phyloP scores from a whole-genome alignment of 2,329 filamentous ascomycete genomes.

The Verticillium klebahnii region DNA sequence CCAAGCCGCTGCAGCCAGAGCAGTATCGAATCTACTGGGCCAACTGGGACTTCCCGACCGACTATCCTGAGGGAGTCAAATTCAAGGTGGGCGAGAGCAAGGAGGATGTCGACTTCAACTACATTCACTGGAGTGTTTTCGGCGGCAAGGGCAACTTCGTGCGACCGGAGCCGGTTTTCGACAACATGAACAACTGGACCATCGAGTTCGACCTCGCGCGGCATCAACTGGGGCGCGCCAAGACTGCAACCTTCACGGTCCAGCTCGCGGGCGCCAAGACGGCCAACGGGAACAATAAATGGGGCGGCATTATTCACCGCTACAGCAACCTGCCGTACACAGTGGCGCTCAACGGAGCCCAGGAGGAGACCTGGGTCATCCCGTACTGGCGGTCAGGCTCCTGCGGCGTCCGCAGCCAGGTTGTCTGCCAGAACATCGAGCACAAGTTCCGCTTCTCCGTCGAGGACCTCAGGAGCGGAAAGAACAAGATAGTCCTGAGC shows the following conservation, averaged over 20 bases:
- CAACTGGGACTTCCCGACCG: conserved; percentile 51
- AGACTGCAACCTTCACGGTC: conserved; percentile 57
- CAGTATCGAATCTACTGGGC: conserved; percentile 60
- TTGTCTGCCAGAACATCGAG: conserved; percentile 57
- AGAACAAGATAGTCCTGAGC: conserved; percentile 52
- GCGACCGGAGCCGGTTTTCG: conserved; percentile 35
- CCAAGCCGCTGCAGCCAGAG: conserved; percentile 45
- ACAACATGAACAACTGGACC: conserved; percentile 56
- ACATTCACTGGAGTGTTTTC: conserved; percentile 63
- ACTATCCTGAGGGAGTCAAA: conserved; percentile 54
- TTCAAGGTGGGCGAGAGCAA: conserved; percentile 53
- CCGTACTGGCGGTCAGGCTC: conserved; percentile 41
- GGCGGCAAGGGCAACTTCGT: conserved; percentile 47
- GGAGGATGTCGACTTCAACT: conserved; percentile 49
- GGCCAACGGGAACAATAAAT: conserved; percentile 54
- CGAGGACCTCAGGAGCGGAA: conserved; percentile 40
- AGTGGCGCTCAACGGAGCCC: conserved; percentile 32
- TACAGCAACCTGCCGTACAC: conserved; percentile 46
- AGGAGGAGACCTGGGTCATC: conserved; percentile 50
- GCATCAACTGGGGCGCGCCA: conserved; percentile 32
- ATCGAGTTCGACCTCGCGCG: conserved; percentile 44
- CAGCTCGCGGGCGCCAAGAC: conserved; percentile 60
- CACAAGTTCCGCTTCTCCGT: conserved; percentile 57
- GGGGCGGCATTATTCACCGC: conserved; percentile 35
- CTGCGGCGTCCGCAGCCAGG: conserved; percentile 55